These are phyloP conservation scores for Kwoniella newhampshirensis DNA, from an alignment of 768 basidiomycete genomes.

Conservation along the genomic window DNA sequence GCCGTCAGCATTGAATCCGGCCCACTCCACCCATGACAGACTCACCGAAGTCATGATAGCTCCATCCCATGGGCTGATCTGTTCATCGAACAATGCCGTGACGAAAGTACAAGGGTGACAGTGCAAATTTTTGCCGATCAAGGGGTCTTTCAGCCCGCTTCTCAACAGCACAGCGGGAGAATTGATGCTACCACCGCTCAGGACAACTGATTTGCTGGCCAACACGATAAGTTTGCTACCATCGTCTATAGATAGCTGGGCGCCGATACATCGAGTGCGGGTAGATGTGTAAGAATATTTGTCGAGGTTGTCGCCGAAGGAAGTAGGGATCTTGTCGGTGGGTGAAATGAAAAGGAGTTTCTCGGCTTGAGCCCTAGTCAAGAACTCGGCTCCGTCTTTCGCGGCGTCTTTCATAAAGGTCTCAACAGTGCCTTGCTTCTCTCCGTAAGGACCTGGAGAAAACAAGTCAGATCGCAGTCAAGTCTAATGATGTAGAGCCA, in stretches of 20 bases:
- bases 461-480: too few species aligned
- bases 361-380: constrained; percentile 23
- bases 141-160: constrained; percentile 40
- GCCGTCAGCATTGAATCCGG: background rate
- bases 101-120: constrained; percentile 41
- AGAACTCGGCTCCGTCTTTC: constrained; percentile 25
- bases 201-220: constrained; percentile 29
- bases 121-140: constrained; percentile 45
- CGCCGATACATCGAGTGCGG: constrained; percentile 27
- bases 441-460: constrained; percentile 9
- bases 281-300: background rate
- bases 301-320: background rate
- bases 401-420: constrained; percentile 32
- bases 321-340: background rate
- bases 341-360: constrained; percentile 25
- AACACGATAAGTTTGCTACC: constrained; percentile 17
- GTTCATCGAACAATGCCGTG: constrained; percentile 35
- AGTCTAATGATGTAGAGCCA: background rate
- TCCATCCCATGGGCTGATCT: constrained; percentile 44
- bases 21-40: background rate
- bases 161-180: constrained; percentile 41
- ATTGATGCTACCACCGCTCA: constrained; percentile 42
- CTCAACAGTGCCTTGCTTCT: constrained; percentile 32
- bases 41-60: constrained; percentile 45
- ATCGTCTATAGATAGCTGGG: constrained; percentile 14